Base-by-base conservation (phyloP, 2,329 filamentous ascomycete genomes). In the Dactylellina cionopaga region DNA sequence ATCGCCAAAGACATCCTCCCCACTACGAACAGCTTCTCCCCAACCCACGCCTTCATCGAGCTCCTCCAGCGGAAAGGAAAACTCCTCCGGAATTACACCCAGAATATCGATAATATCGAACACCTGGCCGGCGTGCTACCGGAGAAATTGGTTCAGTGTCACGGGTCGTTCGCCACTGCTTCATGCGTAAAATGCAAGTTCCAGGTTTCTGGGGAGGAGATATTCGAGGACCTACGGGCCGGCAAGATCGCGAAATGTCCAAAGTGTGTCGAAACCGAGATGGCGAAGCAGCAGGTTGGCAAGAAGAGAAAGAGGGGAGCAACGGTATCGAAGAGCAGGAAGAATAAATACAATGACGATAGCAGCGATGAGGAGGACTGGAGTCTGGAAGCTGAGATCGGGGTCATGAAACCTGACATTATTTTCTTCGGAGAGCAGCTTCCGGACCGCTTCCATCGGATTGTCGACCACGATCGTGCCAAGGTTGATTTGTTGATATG, bases 101-200 rank as follows among this genome's bases (percentile, higher is more conserved):
- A 99, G 80, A 99, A 99, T 80, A 98, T 99, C 78, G 95, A 99
- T 83, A 97, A 97, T 77, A 88, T 97, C 55, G 94, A 99, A 80
- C 86, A 89, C 73, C 89, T 91, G 77, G 94, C 94, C 0, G 95
- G 95, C 19, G 91, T 99, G 71, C 81, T 84, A 19, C 85, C 87
- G 0, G 89, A 91, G 31, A 96, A 95, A 78, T 85, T 98, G 15
- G 90, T 99, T 25, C 94, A 99, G 81, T 98, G 95, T 79, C 95
- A 99, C 79, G 95, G 95, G 72, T 96, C 92, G 5, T 98, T 97
- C 82, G 93, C 93, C 43, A 96, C 90, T 0, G 95, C 95, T 19
- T 91, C 89, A 1, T 99, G 95, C 80, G 86, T 95, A 46, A 89
- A 91, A 78, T 99, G 95, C 80, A 84, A 87, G 49, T 85, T 89